Base-by-base conservation (phyloP, 2,329 filamentous ascomycete genomes). In the Pestalotiopsis fici region DNA sequence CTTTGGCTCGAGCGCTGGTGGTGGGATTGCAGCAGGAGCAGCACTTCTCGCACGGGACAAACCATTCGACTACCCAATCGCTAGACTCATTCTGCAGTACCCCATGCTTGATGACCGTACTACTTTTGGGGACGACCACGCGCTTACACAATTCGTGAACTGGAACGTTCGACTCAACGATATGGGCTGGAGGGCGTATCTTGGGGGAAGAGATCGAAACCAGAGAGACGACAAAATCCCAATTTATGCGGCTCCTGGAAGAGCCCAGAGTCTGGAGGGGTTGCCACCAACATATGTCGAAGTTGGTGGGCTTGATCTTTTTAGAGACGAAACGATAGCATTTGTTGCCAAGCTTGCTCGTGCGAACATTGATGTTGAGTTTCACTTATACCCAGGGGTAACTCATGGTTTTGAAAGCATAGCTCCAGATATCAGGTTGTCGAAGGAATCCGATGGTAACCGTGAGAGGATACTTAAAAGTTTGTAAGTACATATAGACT, bases 1-100 rank as follows among this genome's bases (percentile, higher is more conserved):
- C 0, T 68, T 69, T 31, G 75, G 75, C 9, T 68, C 71, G 7
- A 75, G 74, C 7, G 75, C 75, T 0, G 75, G 75, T n/a, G 75
- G 69, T 3, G 74, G 75, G 47, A 70, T 76, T 55, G 74, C 75
- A 7, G 71, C 74, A 4, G 75, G 70, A 3, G 68, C 75, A 6
- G 69, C 74, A 13, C 27, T 76, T 25, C 65, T 72, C 5, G 74
- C 73, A 25, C 64, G 74, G 3, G 74, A 76, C 50, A 72, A 74
- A n/a, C 28, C 23, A 47, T 25, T 65, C 15, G 43, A 18, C 18
- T 54, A n/a, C 39, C 64, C 64, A 23, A 50, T 59, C n/a, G 64
- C 64, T 3, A n/a, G 64, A 37, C 64, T 65, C 11, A 27, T 65
- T 35, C n/a, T 65, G 25, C 21, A 59, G 6, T 65, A 65, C 23